These are phyloP conservation scores for Penicillium sp. DNA, from an alignment of 2,329 filamentous ascomycete species.

Conservation along the genomic window DNA sequence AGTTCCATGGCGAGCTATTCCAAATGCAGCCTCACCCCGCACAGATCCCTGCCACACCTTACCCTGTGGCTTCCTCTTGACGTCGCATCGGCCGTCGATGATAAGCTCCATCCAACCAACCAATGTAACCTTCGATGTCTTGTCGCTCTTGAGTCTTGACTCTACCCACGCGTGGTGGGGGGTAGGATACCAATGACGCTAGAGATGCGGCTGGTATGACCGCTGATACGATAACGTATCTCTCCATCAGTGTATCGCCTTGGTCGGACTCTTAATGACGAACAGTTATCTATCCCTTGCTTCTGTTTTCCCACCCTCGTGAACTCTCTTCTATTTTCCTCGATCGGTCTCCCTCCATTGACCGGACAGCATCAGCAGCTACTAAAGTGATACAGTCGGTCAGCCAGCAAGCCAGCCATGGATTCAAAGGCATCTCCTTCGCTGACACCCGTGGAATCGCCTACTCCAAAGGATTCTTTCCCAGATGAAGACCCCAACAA, in stretches of 20 bases:
- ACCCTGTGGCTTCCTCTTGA: not conserved
- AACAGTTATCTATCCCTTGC: slow-evolving; percentile 20
- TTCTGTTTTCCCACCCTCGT: not conserved
- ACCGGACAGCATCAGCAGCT: not conserved
- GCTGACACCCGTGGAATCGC: slow-evolving; percentile 14
- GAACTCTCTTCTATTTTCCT: not conserved
- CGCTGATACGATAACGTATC: slow-evolving; percentile 12
- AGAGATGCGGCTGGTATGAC: slow-evolving; percentile 1
- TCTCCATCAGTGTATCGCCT: not conserved
- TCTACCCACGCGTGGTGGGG: slow-evolving; percentile 3
- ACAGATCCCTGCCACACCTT: not conserved
- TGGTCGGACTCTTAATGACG: not conserved
- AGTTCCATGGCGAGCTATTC: not conserved
- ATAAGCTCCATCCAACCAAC: slow-evolving; percentile 18
- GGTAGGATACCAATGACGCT: slow-evolving; percentile 7
- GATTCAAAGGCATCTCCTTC: slow-evolving; percentile 6
- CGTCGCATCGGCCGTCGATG: slow-evolving; percentile 7
- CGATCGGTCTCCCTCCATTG: not conserved
- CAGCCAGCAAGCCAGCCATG: not conserved
- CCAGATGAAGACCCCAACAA: slow-evolving; percentile 22
- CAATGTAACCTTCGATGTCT: slow-evolving; percentile 17
- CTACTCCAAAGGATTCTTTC: slow-evolving; percentile 10
- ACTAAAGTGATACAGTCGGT: not conserved
- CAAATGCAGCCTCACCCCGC: not conserved
- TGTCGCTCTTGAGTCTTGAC: slow-evolving; percentile 9